phyloP scores from a whole-genome alignment of 1,284 basidiomycete species.

The Melampsora americana region DNA sequence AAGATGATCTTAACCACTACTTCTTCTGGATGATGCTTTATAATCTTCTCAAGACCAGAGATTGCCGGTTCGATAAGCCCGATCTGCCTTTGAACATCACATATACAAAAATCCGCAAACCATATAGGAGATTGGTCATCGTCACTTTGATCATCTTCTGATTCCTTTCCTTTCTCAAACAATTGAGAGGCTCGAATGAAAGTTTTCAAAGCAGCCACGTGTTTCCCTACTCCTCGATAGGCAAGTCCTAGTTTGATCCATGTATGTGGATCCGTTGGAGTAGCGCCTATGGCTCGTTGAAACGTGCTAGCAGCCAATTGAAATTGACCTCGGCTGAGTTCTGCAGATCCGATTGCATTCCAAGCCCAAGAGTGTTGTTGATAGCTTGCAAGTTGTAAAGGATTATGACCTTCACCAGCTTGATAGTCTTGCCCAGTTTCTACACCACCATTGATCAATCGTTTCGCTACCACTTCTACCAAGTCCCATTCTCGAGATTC shows the following conservation, averaged over 20 bases:
- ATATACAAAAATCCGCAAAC: conserved; percentile 80
- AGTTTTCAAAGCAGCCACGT: conserved; percentile 84
- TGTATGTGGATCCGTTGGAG: conserved; percentile 70
- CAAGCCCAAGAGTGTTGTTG: conserved; percentile 84
- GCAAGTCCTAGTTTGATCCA: conserved; percentile 92
- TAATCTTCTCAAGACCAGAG: conserved; percentile 64
- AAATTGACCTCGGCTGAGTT: conserved; percentile 68
- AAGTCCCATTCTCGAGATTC: conserved; percentile 92
- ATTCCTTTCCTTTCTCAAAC: conserved; percentile 57
- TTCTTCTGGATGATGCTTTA: conserved; percentile 61
- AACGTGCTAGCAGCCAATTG: conserved; percentile 76
- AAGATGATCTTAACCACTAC: conserved; percentile 71
- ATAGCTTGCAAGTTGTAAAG: conserved; percentile 44
- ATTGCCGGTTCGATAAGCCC: conserved; percentile 75
- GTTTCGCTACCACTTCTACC: conserved; percentile 83
- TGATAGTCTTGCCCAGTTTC: conserved; percentile 46
- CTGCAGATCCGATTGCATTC: conserved; percentile 92
- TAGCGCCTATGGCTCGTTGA: conserved; percentile 79
- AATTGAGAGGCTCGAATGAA: conserved; percentile 71
- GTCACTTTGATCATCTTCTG: conserved; percentile 72
- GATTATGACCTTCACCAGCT: conserved; percentile 43
- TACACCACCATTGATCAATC: conserved; percentile 76
- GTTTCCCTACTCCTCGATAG: conserved; percentile 80
- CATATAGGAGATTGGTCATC: conserved; percentile 70
- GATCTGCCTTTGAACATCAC: conserved; percentile 76